A percentile compares a stretch with the other conserved stretches of the same genome.
Evolutionary conservation across 2,329 filamentous ascomycete genomes (phyloP).

Genomic region (Tolypocladium sp.): DNA sequence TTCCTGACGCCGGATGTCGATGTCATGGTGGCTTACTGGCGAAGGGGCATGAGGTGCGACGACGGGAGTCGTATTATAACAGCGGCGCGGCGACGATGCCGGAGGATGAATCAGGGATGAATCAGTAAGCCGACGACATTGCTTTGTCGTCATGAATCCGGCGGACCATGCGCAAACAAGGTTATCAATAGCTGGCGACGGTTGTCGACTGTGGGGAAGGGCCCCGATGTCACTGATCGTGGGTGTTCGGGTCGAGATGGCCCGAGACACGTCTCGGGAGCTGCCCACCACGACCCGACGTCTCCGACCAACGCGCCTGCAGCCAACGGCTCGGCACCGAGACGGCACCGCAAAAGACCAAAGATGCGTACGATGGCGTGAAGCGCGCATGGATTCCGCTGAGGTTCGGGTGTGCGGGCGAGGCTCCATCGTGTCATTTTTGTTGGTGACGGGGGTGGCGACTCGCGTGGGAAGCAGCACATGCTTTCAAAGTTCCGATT

Average conservation of each 20-base stretch:
- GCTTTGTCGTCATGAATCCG: neutral
- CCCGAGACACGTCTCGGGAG: neutral
- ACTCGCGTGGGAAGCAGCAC: no score
- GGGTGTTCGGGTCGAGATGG: neutral
- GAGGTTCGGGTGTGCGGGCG: no score
- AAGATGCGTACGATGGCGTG: no score
- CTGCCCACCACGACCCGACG: neutral
- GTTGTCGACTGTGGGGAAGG: neutral
- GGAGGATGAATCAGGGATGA: neutral
- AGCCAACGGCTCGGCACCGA: no score
- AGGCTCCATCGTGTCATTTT: no score
- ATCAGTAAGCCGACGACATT: no score
- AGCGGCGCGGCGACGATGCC: neutral
- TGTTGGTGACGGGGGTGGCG: no score
- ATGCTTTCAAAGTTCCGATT: no score
- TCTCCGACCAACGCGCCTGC: neutral
- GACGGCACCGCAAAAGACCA: no score
- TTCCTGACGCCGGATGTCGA: conserved; percentile 25
- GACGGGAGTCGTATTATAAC: neutral
- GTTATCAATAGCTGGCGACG: neutral
- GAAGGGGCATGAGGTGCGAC: neutral
- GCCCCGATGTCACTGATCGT: neutral
- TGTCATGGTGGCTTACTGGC: neutral
- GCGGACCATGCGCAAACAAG: neutral
- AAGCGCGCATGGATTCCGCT: no score